Percentiles rank a stretch among this genome's conserved stretches.
These are phyloP conservation scores for Suhomyces kilbournensis DNA, from an alignment of 805 yeast species.

Conservation along the genomic window DNA sequence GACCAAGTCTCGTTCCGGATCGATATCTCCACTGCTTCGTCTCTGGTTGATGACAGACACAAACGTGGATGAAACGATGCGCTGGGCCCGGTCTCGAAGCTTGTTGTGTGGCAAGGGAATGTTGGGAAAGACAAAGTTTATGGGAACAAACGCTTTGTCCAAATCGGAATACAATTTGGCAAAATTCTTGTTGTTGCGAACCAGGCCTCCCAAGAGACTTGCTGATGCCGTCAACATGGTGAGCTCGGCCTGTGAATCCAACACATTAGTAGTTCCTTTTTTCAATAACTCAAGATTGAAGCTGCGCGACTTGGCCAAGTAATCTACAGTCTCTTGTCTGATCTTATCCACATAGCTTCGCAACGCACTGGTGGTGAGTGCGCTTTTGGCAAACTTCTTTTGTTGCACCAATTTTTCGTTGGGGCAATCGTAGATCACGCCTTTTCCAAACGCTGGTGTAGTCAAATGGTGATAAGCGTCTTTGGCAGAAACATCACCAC, in stretches of 20 bases:
- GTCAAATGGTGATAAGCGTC: conserved; percentile 93
- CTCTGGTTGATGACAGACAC: conserved; percentile 72
- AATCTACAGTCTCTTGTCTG: conserved; percentile 66
- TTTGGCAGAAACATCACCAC: conserved; percentile 89
- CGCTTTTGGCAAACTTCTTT: conserved; percentile 90
- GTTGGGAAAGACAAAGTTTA: conserved; percentile 92
- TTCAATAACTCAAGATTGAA: conserved; percentile 37
- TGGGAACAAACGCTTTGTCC: conserved; percentile 93
- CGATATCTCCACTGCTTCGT: conserved; percentile 68
- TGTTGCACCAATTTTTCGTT: conserved; percentile 93
- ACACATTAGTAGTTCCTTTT: conserved; percentile 58
- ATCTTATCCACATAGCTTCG: conserved; percentile 82
- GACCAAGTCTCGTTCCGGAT: conserved; percentile 70
- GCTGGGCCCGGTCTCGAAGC: conserved; percentile 84
- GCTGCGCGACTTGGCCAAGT: conserved; percentile 51
- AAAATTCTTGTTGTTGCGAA: conserved; percentile 78
- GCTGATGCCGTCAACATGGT: conserved; percentile 95
- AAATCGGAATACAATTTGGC: conserved; percentile 84
- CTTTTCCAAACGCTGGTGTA: conserved; percentile 95
- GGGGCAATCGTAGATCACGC: conserved; percentile 95
- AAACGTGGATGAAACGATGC: conserved; percentile 73
- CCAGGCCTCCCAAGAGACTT: conserved; percentile 84
- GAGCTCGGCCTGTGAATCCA: conserved; percentile 87
- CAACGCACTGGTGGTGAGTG: conserved; percentile 82
- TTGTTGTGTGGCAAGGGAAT: conserved; percentile 82